Conservation (phyloP, 2,329 filamentous ascomycete genomes). For the Fusarium pilosicola region DNA sequence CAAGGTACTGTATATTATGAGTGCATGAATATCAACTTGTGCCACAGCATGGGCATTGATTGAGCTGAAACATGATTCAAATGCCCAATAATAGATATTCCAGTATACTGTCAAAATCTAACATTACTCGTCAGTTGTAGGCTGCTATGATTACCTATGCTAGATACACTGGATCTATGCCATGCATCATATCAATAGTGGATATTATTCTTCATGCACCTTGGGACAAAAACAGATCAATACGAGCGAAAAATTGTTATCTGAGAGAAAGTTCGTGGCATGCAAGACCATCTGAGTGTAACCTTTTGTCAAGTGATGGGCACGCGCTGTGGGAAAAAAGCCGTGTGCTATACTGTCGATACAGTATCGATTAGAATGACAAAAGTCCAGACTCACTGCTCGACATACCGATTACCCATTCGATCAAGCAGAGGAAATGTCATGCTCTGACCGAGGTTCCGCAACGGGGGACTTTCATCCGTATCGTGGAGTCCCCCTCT, state of each 20-base stretch:
- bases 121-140: neutral
- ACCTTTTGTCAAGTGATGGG: constrained; percentile 22
- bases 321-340: constrained; percentile 9
- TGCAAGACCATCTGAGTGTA: neutral
- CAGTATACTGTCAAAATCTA: neutral
- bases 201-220: constrained; percentile 1
- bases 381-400: constrained; percentile 1
- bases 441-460: constrained; percentile 4
- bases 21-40: neutral
- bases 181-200: neutral
- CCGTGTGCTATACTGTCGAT: neutral
- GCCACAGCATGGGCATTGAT: neutral
- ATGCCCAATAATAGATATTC: neutral
- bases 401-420: neutral
- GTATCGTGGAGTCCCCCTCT: neutral
- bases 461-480: constrained; percentile 4
- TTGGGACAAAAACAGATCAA: neutral
- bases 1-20: neutral
- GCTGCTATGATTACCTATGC: neutral
- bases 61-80: neutral
- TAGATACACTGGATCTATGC: neutral
- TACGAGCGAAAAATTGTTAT: neutral
- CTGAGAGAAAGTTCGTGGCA: neutral
- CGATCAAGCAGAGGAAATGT: constrained; percentile 12
- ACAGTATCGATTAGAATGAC: neutral